Evolutionary conservation across 2,329 filamentous ascomycete species (phyloP), one percentile per base, ranked within the genome.

Genomic region (Apiospora arundinis): DNA sequence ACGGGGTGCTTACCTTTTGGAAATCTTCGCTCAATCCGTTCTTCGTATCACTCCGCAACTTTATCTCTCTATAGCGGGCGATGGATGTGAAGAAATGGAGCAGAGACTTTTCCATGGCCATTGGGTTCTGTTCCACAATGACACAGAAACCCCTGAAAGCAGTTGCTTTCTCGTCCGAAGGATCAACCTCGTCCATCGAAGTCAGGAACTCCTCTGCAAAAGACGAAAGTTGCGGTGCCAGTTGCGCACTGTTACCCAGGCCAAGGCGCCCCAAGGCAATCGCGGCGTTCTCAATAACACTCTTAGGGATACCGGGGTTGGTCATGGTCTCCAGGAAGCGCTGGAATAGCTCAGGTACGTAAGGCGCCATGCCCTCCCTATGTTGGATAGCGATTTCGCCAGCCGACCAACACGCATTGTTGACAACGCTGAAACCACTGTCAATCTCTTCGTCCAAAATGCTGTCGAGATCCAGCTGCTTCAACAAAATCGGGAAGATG

Each of bases 401-500:
- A 32, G 91, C 92, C 8, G 95, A 97, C 96, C 96, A 99, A 84
- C 95, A 98, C 28, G 96, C 95, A 80, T 99, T 99, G 87, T 98
- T 99, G 72, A 98, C 91, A 42, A 98, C 95, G 72, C 95, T 94
- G 81, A 97, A 98, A 18, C 91, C 92, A 23, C 90, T 92, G 74
- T 97, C 94, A 66, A 94, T 91, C 73, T 95, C 93, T 76, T 97
- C 94, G 73, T 95, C 92, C 23, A 90, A 83, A 68, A 95, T 89
- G 70, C 87, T 87, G 73, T 95, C 92, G 75, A 97, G 85, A 75
- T 98, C 95, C 40, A 99, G 89, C 80, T 98, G 95, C 77, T 91
- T 90, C 74, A 98, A 89, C n/a, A 98, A 84, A 67, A 95, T 91
- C 0, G 94, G 93, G 79, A 98, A 84, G 70, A 98, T 87, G 16